Conservation (phyloP, 768 basidiomycete genomes). For the Cystofilobasidium capitatum region DNA sequence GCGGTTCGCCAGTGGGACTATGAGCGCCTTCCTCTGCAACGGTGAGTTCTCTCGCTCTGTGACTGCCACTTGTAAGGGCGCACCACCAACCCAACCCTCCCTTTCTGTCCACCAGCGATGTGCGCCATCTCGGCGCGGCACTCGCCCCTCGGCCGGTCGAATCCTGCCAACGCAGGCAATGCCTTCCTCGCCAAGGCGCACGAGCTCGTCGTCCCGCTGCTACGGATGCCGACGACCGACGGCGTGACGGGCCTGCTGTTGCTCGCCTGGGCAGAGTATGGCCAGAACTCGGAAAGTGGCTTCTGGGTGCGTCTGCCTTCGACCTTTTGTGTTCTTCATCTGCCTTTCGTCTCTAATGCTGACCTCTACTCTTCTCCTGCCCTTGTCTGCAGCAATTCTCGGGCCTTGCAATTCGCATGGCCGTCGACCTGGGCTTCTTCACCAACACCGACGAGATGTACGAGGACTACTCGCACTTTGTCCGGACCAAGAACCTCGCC, state of each 20-base stretch:
- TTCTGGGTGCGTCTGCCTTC: constrained; percentile 29
- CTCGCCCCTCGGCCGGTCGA: constrained; percentile 24
- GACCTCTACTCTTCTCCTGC: not conserved
- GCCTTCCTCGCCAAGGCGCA: constrained; percentile 39
- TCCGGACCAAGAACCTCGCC: constrained; percentile 34
- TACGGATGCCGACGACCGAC: constrained; percentile 37
- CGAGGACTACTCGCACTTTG: constrained; percentile 35
- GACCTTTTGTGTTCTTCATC: not conserved
- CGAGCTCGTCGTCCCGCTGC: constrained; percentile 33
- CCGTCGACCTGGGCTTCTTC: constrained; percentile 36
- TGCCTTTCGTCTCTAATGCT: not conserved
- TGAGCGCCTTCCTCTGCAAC: constrained; percentile 35
- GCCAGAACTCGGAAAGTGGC: constrained; percentile 35
- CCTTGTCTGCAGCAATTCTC: constrained; percentile 27
- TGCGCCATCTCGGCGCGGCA: constrained; percentile 35
- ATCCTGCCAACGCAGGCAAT: constrained; percentile 31
- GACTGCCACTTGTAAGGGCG: no score
- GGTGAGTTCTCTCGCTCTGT: constrained; percentile 24
- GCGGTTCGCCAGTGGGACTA: constrained; percentile 35
- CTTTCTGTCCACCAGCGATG: constrained; percentile 25
- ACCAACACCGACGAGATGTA: constrained; percentile 34
- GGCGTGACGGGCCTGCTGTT: constrained; percentile 34
- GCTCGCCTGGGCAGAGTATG: constrained; percentile 36
- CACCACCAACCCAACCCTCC: no score
- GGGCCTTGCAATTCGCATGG: constrained; percentile 37